Evolutionary conservation across 345 rosid genomes (phyloP), one percentile per base, ranked within the genome.

Genomic region (Acer campestre): DNA sequence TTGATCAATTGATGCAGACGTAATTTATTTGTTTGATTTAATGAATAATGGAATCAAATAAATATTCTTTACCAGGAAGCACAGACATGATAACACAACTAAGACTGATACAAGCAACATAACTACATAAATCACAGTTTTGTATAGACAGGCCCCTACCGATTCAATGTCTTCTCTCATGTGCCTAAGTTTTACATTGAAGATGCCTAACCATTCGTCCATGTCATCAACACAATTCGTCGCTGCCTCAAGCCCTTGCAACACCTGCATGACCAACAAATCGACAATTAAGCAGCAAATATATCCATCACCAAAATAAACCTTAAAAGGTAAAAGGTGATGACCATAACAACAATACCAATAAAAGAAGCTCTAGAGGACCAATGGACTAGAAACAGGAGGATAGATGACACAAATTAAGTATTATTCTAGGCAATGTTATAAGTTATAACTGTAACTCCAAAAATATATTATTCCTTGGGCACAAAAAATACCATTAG

Each of bases 121-220:
- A 27, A 75, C 66, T 69, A 67, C 67, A 77, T 51, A 66, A 59
- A 74, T 63, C 46, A 70, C 17, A 77, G 38, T 44, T 42, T 72
- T 25, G 25, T 59, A 62, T 16, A 42, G 70, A 68, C 38, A 75
- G 38, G 65, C 48, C 56, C 87, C 78, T 86, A 96, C 99, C 84
- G 99, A 96, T 72, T 90, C 97, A 82, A 96, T 94, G 73, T 94
- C 99, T 85, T 96, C 98, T 85, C 99, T 89, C 99, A 96, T 96
- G 80, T 96, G 99, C 86, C 99, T 93, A 74, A 96, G 95, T 87
- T 96, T 96, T 58, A 96, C 80, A 81, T 96, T 96, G 86, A 96
- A 96, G 84, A 94, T 92, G 79, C 99, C 90, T 80, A 96, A 80
- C 98, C 99, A 96, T 81, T 94, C 94, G 84, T 94, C 99, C 98